Base-by-base conservation (phyloP, 257 asterid species). In the Nicotiana paniculata region DNA sequence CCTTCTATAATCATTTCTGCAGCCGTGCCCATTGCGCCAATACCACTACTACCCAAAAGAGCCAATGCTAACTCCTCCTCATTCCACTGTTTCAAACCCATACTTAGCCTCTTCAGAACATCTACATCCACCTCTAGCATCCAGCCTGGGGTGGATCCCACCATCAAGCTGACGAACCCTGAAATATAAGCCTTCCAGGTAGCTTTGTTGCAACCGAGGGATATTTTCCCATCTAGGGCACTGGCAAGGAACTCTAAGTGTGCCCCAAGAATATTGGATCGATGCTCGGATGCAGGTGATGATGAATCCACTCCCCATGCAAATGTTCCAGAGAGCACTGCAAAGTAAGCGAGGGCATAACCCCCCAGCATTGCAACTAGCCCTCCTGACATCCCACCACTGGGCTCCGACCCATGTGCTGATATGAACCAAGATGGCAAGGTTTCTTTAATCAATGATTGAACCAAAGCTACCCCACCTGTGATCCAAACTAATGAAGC, bases 371-470 rank as follows among this genome's bases (percentile, higher is more conserved):
- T 93, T 53, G 92, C 89, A 16, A 88, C 92, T 90, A 93, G 83
- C 32, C 95, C 93, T 57, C 93, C 94, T 0, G 89, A 81, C 51
- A 89, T 96, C 65, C 86, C 86, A 3, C 83, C 86, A 51, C 76
- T 83, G 46, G 82, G 80, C 59, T 84, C 90, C 1, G 88, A 85
- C 62, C 90, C 92, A 17, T 91, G 97, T 37, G 81, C 83, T 13
- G 97, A 91, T 83, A 96, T 84, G 85, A 96, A 93, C 99, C 98
- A 90, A 1, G 98, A 96, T 0, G 99, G 98, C 46, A 96, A 72
- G 1, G 91, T 90, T 87, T 96, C 99, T 82, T 90, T 91, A 9
- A 94, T 81, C 83, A 96, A 83, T 46, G 93, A 83, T 57, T 92
- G 97, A 15, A 92, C 96, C 37, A 92, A 84, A 77, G 15, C 85